A percentile compares a stretch with the other conserved stretches of the same genome.
Evolutionary conservation across 2,329 filamentous ascomycete species (phyloP).

Genomic region (Hypoxylon rubiginosum): DNA sequence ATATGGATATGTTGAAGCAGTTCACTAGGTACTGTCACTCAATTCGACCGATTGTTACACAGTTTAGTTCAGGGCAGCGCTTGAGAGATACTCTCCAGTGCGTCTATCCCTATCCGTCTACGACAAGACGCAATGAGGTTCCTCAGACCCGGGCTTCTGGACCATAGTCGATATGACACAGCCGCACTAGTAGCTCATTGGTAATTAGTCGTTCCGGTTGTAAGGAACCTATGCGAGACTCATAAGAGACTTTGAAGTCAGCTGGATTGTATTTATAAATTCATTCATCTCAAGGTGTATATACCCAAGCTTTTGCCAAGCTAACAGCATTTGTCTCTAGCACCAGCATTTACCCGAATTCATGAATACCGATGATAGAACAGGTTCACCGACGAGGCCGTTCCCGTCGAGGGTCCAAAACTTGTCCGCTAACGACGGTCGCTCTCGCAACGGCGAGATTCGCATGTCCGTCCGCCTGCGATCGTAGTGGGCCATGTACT

Average conservation of each 20-base stretch:
- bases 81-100: too few species aligned
- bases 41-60: too few species aligned
- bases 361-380: background rate
- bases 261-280: background rate
- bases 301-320: background rate
- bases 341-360: background rate
- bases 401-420: background rate
- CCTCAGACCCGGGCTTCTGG: conserved; percentile 8
- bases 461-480: conserved; percentile 8
- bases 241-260: background rate
- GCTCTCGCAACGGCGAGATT: conserved; percentile 1
- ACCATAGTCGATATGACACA: conserved; percentile 11
- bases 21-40: too few species aligned
- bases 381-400: conserved; percentile 5
- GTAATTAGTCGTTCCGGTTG: background rate
- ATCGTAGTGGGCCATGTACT: conserved; percentile 8
- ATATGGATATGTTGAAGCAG: too few species aligned
- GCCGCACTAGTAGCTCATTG: background rate
- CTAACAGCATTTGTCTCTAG: background rate
- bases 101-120: too few species aligned
- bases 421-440: conserved; percentile 1
- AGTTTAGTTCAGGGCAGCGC: too few species aligned
- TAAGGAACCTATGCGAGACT: background rate
- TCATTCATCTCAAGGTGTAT: background rate
- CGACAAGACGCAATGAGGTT: background rate